Conservation (phyloP, 1,284 basidiomycete species). For the Rhodotorula sp. region DNA sequence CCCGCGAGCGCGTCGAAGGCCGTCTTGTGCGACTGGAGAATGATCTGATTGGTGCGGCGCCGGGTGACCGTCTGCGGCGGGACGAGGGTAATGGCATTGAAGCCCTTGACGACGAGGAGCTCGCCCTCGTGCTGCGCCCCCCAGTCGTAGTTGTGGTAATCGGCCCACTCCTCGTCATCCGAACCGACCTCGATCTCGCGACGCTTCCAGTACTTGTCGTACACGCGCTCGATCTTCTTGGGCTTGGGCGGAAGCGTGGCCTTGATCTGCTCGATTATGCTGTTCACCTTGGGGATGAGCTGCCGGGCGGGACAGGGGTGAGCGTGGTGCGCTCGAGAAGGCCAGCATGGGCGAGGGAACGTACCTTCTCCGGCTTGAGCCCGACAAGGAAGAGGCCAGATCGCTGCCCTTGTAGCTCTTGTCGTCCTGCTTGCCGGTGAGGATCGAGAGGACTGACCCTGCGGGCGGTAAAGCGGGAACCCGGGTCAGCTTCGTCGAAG, state of each 20-base stretch:
- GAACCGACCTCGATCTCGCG: not conserved
- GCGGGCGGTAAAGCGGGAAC: not conserved
- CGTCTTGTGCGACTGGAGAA: not conserved
- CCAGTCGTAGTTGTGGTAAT: not conserved
- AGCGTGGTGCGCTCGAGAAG: not conserved
- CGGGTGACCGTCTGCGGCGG: not conserved
- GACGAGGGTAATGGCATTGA: slow-evolving; percentile 15
- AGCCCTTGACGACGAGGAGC: slow-evolving; percentile 23
- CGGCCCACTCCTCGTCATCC: not conserved
- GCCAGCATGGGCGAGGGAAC: not conserved
- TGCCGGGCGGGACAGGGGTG: not conserved
- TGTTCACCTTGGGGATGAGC: slow-evolving; percentile 20
- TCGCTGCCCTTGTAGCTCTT: slow-evolving; percentile 1
- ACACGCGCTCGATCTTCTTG: not conserved
- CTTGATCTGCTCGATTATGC: slow-evolving; percentile 20
- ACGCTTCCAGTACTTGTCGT: not conserved
- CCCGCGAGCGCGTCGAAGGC: slow-evolving; percentile 11
- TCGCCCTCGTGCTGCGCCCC: slow-evolving; percentile 3
- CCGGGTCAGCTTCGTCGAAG: no score
- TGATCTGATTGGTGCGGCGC: slow-evolving; percentile 14
- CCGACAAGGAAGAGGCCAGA: slow-evolving; percentile 28
- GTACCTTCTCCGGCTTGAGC: slow-evolving; percentile 15
- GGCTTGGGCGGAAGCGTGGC: not conserved
- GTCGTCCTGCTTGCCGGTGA: slow-evolving; percentile 7
- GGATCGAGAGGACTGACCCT: slow-evolving; percentile 15